A percentile compares a stretch with the other conserved stretches of the same genome.
phyloP scores from a whole-genome alignment of 805 yeast genomes.

The Myxozyma vanderwaltii region DNA sequence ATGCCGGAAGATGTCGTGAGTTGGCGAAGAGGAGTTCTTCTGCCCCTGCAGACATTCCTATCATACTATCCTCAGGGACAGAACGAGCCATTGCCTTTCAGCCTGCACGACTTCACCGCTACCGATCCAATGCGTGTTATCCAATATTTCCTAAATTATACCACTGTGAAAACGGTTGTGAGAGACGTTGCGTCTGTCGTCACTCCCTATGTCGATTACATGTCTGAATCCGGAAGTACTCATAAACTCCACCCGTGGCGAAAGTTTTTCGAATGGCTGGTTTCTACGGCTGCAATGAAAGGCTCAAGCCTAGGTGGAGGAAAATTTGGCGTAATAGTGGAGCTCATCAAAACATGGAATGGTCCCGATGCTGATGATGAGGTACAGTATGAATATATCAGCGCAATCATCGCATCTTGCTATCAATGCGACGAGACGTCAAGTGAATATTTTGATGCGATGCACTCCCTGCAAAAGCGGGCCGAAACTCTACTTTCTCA shows the following conservation, averaged over 20 bases:
- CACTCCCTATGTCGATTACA: slow-evolving; percentile 39
- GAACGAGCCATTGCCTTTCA: slow-evolving; percentile 14
- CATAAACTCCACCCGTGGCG: slow-evolving; percentile 27
- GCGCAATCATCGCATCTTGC: slow-evolving; percentile 25
- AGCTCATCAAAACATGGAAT: slow-evolving; percentile 19
- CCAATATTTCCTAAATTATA: slow-evolving; percentile 25
- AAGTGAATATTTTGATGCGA: slow-evolving; percentile 17
- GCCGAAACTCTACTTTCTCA: slow-evolving; percentile 4
- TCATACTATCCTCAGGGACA: slow-evolving; percentile 11
- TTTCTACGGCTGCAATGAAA: slow-evolving; percentile 1
- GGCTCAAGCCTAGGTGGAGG: slow-evolving; percentile 1
- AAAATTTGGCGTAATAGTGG: slow-evolving; percentile 8
- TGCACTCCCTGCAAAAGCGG: slow-evolving; percentile 30
- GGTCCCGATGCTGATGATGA: slow-evolving; percentile 17
- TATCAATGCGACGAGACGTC: slow-evolving; percentile 17
- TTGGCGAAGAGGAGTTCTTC: slow-evolving; percentile 41
- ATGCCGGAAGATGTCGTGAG: slow-evolving; percentile 26
- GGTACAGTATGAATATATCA: slow-evolving; percentile 35
- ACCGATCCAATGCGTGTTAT: slow-evolving; percentile 35
- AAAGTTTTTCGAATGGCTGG: slow-evolving; percentile 24
- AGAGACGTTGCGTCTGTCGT: slow-evolving; percentile 37
- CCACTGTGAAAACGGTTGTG: slow-evolving; percentile 29
- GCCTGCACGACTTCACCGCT: slow-evolving; percentile 16
- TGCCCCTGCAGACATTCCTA: slow-evolving; percentile 37
- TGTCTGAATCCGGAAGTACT: slow-evolving; percentile 11